Percentiles rank a stretch among this genome's conserved stretches.
Evolutionary conservation across 2,329 filamentous ascomycete species (phyloP).

Genomic region (Waltergamsia citrina): DNA sequence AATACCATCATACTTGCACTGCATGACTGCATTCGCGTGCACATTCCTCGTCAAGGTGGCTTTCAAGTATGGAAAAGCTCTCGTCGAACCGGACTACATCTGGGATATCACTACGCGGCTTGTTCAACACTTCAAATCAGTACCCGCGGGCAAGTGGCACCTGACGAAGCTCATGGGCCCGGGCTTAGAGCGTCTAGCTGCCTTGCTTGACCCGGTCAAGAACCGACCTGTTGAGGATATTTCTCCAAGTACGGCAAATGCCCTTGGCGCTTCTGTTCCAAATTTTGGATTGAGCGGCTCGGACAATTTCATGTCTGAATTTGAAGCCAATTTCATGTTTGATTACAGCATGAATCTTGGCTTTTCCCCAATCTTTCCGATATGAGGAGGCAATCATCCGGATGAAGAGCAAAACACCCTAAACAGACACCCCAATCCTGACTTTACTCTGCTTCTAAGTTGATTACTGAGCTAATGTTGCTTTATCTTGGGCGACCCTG

Average conservation of each 20-base stretch:
- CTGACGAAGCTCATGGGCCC: constrained; percentile 34
- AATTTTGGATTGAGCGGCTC: too few relatives aligned
- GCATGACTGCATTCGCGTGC: constrained; percentile 43
- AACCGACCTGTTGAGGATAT: neutral
- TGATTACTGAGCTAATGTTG: too few relatives aligned
- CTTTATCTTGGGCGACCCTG: too few relatives aligned
- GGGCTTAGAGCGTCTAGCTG: constrained; percentile 30
- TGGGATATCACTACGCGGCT: constrained; percentile 25
- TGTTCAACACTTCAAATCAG: constrained; percentile 26
- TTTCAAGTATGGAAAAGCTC: constrained; percentile 26
- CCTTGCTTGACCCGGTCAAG: constrained; percentile 5
- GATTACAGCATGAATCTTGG: constrained; percentile 17
- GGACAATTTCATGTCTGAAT: neutral
- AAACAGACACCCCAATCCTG: too few relatives aligned
- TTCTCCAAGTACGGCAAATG: too few relatives aligned
- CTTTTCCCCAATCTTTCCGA: constrained; percentile 15
- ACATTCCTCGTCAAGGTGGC: constrained; percentile 40
- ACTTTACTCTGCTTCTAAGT: too few relatives aligned
- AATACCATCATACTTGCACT: constrained; percentile 40
- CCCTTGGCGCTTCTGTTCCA: too few relatives aligned
- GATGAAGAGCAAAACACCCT: too few relatives aligned
- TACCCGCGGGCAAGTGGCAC: constrained; percentile 32
- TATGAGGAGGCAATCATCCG: too few relatives aligned
- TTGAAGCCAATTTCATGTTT: constrained; percentile 9
- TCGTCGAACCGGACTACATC: constrained; percentile 25